phyloP scores from a whole-genome alignment of 2,329 filamentous ascomycete genomes.

The Sclerotinia spermophila region DNA sequence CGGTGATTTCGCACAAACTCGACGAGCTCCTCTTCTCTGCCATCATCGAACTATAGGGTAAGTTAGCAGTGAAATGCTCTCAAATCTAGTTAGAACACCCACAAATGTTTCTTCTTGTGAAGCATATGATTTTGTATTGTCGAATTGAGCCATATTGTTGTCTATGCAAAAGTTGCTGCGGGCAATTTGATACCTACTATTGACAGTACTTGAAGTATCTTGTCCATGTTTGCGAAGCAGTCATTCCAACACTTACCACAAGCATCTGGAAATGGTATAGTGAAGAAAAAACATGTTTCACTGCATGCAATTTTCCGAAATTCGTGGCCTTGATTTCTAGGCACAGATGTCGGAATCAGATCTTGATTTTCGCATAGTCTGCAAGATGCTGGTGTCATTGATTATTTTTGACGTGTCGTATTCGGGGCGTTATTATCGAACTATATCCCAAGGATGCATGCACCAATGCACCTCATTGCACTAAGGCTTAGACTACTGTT shows the following conservation, averaged over 20 bases:
- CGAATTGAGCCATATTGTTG: constrained; percentile 26
- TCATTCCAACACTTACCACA: not conserved
- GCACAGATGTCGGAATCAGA: not conserved
- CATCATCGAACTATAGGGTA: constrained; percentile 56
- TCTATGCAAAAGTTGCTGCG: not conserved
- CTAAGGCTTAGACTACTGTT: not conserved
- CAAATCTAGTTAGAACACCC: not conserved
- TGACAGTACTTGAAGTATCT: not conserved
- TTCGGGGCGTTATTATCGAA: not conserved
- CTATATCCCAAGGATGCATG: not conserved
- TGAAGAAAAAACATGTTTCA: not conserved
- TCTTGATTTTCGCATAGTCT: constrained; percentile 8
- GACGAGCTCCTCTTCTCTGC: constrained; percentile 69
- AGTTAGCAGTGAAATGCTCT: not conserved
- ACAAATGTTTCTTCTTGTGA: constrained; percentile 31
- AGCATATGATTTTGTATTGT: constrained; percentile 29
- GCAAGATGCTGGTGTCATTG: constrained; percentile 4
- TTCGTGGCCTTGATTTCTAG: not conserved
- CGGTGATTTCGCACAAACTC: constrained; percentile 63
- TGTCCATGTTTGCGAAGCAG: not conserved
- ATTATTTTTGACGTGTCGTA: constrained; percentile 11
- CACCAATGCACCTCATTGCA: not conserved
- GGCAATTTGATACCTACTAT: not conserved
- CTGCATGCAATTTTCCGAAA: not conserved
- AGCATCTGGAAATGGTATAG: not conserved